Percentiles rank a stretch among this genome's conserved stretches.
phyloP scores from a whole-genome alignment of 1,284 basidiomycete genomes.

The Melampsora larici-populina region DNA sequence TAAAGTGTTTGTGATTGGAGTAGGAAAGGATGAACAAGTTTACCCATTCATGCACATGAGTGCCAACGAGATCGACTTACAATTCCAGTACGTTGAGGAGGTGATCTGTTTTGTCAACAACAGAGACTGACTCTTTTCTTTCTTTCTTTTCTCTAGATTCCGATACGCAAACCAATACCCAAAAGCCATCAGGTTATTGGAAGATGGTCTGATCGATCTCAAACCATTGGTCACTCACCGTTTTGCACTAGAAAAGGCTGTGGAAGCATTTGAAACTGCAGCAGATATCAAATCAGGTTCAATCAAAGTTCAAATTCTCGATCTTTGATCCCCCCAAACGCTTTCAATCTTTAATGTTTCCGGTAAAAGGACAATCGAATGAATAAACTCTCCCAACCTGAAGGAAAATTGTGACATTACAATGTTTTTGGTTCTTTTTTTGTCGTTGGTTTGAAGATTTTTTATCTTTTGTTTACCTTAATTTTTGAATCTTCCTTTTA shows the following conservation, averaged over 20 bases:
- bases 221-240: slow-evolving; percentile 84
- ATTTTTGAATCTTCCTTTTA: no score
- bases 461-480: background rate
- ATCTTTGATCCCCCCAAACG: background rate
- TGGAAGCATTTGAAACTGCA: slow-evolving; percentile 74
- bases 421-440: background rate
- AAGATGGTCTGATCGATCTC: slow-evolving; percentile 74
- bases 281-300: slow-evolving; percentile 60
- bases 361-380: no score
- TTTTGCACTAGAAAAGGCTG: slow-evolving; percentile 70
- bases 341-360: background rate
- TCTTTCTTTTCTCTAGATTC: slow-evolving; percentile 49
- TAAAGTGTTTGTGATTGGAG: slow-evolving; percentile 60
- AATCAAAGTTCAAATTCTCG: slow-evolving; percentile 34
- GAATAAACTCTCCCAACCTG: no score
- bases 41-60: slow-evolving; percentile 58
- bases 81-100: slow-evolving; percentile 58
- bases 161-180: slow-evolving; percentile 62
- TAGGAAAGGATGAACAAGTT: slow-evolving; percentile 54
- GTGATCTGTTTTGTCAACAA: slow-evolving; percentile 2
- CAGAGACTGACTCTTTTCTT: slow-evolving; percentile 32
- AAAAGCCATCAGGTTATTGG: slow-evolving; percentile 74
- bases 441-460: background rate
- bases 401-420: background rate
- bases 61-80: slow-evolving; percentile 60